Percentiles rank a stretch among this genome's conserved stretches.
phyloP scores from a whole-genome alignment of 75 land plant species.

The Cunninghamia lanceolata region DNA sequence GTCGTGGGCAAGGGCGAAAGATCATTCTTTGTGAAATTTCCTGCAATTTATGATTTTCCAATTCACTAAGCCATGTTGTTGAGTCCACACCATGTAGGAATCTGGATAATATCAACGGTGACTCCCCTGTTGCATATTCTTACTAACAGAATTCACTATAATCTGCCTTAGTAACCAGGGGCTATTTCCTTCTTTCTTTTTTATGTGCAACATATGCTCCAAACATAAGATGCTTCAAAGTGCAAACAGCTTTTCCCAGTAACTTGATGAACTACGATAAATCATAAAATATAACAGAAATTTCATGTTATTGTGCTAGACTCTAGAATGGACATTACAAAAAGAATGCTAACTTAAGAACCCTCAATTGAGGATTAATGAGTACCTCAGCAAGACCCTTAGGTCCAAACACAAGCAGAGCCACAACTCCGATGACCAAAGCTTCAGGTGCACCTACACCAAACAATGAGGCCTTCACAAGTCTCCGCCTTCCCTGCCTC shows the following conservation, averaged over 20 bases:
- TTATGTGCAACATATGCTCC: neutral
- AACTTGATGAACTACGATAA: neutral
- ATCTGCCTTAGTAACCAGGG: neutral
- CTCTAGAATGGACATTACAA: neutral
- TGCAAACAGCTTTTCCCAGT: neutral
- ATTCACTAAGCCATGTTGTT: neutral
- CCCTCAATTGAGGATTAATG: neutral
- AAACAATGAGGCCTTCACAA: constrained; percentile 75
- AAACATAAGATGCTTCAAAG: neutral
- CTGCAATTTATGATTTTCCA: neutral
- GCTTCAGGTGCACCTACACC: constrained; percentile 99
- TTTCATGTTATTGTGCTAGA: neutral
- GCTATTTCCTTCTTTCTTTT: neutral
- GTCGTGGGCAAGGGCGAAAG: neutral
- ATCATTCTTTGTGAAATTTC: neutral
- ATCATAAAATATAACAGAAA: neutral
- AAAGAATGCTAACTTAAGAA: neutral
- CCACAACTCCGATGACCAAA: constrained; percentile 94
- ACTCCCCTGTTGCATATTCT: neutral
- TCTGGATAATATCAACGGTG: neutral
- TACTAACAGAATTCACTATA: neutral
- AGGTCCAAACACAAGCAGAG: constrained; percentile 96
- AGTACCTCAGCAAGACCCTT: constrained; percentile 96
- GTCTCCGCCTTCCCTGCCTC: constrained; percentile 17
- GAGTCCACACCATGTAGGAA: neutral